Evolutionary conservation across 306 rosid genomes (phyloP).

Genomic region (Castanea crenata): DNA sequence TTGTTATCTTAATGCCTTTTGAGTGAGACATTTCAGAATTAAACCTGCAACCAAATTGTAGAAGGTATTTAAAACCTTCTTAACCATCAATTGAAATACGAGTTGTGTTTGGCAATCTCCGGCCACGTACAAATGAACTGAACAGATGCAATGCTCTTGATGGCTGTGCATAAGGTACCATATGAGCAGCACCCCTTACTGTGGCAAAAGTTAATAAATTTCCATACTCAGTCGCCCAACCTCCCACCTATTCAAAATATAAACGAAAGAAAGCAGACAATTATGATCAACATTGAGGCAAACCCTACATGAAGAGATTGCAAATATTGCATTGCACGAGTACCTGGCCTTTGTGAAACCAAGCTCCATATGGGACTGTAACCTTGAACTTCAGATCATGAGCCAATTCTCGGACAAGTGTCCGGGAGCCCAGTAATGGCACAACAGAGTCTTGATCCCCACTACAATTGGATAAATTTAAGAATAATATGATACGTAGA

Average conservation of each 20-base stretch:
- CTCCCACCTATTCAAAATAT: conserved; percentile 49
- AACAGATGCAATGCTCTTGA: conserved; percentile 76
- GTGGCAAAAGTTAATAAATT: conserved; percentile 75
- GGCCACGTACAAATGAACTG: conserved; percentile 55
- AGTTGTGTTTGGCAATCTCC: conserved; percentile 68
- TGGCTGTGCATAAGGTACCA: conserved; percentile 92
- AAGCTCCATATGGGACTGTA: conserved; percentile 76
- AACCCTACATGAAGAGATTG: not conserved
- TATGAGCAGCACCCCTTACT: conserved; percentile 84
- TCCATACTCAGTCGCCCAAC: conserved; percentile 90
- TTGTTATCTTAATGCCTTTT: conserved; percentile 1
- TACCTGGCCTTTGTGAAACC: conserved; percentile 95
- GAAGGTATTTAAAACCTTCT: not conserved
- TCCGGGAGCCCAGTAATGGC: conserved; percentile 75
- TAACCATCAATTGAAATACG: conserved; percentile 41
- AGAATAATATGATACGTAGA: not conserved
- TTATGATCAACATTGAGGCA: not conserved
- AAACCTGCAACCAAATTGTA: not conserved
- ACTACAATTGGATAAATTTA: conserved; percentile 32
- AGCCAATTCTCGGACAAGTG: conserved; percentile 79
- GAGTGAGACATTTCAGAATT: conserved; percentile 19
- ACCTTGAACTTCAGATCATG: conserved; percentile 53
- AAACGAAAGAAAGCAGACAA: not conserved
- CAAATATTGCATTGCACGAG: not conserved
- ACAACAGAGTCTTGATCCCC: conserved; percentile 92